phyloP scores from a whole-genome alignment of 2,329 filamentous ascomycete species.

The Ceratocystis eucalypticola region DNA sequence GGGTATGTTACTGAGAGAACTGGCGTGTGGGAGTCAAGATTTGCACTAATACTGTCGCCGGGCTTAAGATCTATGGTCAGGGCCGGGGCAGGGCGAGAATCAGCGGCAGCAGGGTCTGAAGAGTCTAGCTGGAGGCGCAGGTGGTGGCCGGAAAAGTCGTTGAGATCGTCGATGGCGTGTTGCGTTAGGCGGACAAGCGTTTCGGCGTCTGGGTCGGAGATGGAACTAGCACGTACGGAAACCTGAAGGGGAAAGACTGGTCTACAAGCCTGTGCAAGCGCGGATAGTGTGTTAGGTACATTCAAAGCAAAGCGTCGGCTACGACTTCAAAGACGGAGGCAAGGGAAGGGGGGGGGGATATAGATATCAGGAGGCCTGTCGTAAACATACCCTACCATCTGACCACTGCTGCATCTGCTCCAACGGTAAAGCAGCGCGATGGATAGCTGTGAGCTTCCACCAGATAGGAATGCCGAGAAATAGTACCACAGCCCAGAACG shows the following conservation, averaged over 20 bases:
- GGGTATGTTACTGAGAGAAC: slow-evolving; percentile 67
- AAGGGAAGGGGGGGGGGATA: background rate
- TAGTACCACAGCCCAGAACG: slow-evolving; percentile 82
- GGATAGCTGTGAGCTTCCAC: slow-evolving; percentile 90
- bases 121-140: slow-evolving; percentile 38
- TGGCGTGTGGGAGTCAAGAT: slow-evolving; percentile 56
- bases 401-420: slow-evolving; percentile 84
- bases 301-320: background rate
- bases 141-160: slow-evolving; percentile 68
- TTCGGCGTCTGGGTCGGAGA: slow-evolving; percentile 55
- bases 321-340: background rate
- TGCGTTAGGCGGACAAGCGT: slow-evolving; percentile 70
- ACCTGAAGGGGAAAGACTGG: slow-evolving; percentile 81
- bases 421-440: slow-evolving; percentile 70
- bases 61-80: slow-evolving; percentile 59
- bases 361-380: background rate
- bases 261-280: slow-evolving; percentile 54
- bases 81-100: slow-evolving; percentile 33
- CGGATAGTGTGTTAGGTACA: background rate
- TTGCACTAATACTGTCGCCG: slow-evolving; percentile 41
- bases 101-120: slow-evolving; percentile 12
- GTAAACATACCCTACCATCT: slow-evolving; percentile 58
- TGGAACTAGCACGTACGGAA: slow-evolving; percentile 53
- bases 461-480: slow-evolving; percentile 82
- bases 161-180: slow-evolving; percentile 70